Percentiles rank a stretch among this genome's conserved stretches.
Conservation (phyloP, 2,329 filamentous ascomycete genomes). For the Nemania sp. region DNA sequence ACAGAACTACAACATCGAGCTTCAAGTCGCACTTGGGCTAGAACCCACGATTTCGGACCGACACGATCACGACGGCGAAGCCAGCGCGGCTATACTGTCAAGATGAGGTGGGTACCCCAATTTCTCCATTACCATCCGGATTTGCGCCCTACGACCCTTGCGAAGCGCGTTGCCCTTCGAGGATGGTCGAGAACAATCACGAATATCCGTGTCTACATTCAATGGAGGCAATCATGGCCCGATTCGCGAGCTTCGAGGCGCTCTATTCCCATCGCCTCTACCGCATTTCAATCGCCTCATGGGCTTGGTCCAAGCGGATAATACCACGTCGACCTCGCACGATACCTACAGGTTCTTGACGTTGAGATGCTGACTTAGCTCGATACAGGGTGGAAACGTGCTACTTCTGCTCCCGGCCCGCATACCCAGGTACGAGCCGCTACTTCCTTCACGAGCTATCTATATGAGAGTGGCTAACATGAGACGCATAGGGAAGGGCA, state of each 20-base stretch:
- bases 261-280: not conserved
- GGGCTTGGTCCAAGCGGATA: no score
- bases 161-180: constrained; percentile 12
- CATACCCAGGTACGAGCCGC: constrained; percentile 58
- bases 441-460: not conserved
- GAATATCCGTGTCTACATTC: not conserved
- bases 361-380: constrained; percentile 11
- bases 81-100: constrained; percentile 19
- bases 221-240: not conserved
- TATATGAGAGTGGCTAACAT: constrained; percentile 5
- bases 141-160: not conserved
- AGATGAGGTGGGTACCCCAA: constrained; percentile 38
- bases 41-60: constrained; percentile 1
- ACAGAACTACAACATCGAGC: constrained; percentile 2
- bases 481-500: constrained; percentile 20
- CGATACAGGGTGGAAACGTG: constrained; percentile 62
- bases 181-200: not conserved
- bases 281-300: not conserved
- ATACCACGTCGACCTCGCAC: no score
- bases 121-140: not conserved
- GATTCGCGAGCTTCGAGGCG: not conserved
- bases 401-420: constrained; percentile 71
- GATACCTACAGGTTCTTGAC: not conserved
- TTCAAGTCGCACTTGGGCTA: constrained; percentile 7
- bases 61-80: constrained; percentile 5